Evolutionary conservation across 176 grass and related monocot genomes (phyloP), one percentile per base, ranked within the genome.

Genomic region (Carex scoparia): DNA sequence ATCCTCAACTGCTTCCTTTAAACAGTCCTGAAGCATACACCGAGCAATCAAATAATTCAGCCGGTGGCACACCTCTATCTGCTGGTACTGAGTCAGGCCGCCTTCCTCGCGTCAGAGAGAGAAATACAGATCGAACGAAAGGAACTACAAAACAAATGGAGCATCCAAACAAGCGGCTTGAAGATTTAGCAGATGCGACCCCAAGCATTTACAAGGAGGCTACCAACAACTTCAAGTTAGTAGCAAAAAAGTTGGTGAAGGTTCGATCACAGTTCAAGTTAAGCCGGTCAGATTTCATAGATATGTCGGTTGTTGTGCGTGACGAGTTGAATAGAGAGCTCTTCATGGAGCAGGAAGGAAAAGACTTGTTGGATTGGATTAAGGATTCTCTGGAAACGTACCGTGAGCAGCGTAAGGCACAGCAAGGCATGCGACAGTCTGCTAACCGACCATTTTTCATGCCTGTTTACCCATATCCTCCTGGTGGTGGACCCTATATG

Each of bases 311-410:
- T 33, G 49, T 77, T 56, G 73, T 77, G 27, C 73, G 73, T 56
- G 73, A 77, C 28, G 73, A 77, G 73, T 56, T 77, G 46, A 77
- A 77, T 54, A 77, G 73, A 77, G 73, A 77, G 49, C 73, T 77
- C 73, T 77, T 77, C 73, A 77, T 77, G 73, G 73, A 77, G 49
- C 73, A 56, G 73, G 73, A 77, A 77, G 73, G 73, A 19, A 77
- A 77, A 15, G 73, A 77, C 2, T 5, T 77, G 46, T 77, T 56
- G 23, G 73, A 77, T 16, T 77, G 73, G 73, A 77, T 77, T 32
- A 54, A 55, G 73, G 73, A 77, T 77, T 77, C 73, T 55, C 27
- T 77, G 19, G 73, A 77, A 56, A 55, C 1, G 1, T 77, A 77
- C 27, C 73, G 73, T 55, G 73, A 77, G 27, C 73, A 77, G 73